Evolutionary conservation across 208 protist genomes (phyloP).

Genomic region (Leishmania tarentolae): DNA sequence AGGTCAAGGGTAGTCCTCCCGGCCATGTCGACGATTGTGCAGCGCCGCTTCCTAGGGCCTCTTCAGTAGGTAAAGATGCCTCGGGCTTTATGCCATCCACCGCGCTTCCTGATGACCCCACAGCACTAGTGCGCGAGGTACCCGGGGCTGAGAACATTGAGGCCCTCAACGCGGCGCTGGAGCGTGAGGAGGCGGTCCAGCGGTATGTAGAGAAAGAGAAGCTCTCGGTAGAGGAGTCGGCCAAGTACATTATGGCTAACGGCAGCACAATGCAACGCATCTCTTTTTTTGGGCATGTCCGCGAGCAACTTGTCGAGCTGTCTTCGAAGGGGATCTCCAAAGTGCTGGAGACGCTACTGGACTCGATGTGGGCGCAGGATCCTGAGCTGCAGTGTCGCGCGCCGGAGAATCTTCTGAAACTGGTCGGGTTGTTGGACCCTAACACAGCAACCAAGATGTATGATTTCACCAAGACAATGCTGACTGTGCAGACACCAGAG

Average conservation of each 20-base stretch:
- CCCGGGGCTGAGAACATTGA: constrained; percentile 88
- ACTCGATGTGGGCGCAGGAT: constrained; percentile 90
- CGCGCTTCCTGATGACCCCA: constrained; percentile 76
- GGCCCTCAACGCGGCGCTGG: constrained; percentile 76
- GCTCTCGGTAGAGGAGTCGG: constrained; percentile 80
- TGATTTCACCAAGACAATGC: constrained; percentile 86
- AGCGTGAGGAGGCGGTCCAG: constrained; percentile 90
- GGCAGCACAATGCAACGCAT: constrained; percentile 88
- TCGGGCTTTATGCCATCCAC: constrained; percentile 44
- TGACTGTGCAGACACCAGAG: constrained; percentile 78
- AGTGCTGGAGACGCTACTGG: constrained; percentile 75
- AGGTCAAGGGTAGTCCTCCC: constrained; percentile 12
- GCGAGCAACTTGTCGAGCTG: constrained; percentile 58
- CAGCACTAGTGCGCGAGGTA: constrained; percentile 82
- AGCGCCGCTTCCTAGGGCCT: constrained; percentile 3
- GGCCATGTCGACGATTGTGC: constrained; percentile 14
- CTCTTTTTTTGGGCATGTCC: constrained; percentile 76
- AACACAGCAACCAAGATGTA: constrained; percentile 63
- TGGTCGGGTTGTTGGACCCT: constrained; percentile 62
- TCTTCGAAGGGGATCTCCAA: constrained; percentile 59
- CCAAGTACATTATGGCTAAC: constrained; percentile 90
- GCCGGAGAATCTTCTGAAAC: constrained; percentile 57
- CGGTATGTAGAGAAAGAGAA: constrained; percentile 87
- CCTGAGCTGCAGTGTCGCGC: constrained; percentile 87
- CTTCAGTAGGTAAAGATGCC: constrained; percentile 15